Conservation (phyloP, 495 filamentous ascomycete species). For the Talaromyces stipitatus region DNA sequence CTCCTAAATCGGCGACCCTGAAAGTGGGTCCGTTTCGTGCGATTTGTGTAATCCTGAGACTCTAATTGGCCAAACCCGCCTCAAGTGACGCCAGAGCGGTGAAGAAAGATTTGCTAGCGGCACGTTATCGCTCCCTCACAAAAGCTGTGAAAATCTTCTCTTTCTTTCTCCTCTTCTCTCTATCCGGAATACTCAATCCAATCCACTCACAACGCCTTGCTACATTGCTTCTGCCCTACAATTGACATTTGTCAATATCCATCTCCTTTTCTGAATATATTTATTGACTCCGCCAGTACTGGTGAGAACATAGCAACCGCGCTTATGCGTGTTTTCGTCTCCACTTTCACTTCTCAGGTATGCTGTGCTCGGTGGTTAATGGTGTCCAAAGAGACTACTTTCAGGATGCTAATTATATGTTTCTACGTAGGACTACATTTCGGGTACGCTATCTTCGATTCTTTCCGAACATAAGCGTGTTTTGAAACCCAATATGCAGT, state of each 20-base stretch:
- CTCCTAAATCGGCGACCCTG: background rate
- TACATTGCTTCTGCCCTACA: constrained; percentile 19
- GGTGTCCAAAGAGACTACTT: too few species aligned
- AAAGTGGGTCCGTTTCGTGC: background rate
- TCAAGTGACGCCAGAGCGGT: constrained; percentile 2
- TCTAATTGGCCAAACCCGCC: background rate
- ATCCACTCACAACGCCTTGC: constrained; percentile 2
- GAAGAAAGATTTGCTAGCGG: background rate
- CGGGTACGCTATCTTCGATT: constrained; percentile 47
- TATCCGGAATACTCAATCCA: background rate
- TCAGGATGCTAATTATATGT: constrained; percentile 12
- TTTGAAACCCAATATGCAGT: constrained; percentile 5
- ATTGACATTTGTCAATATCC: background rate
- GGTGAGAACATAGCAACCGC: constrained; percentile 41
- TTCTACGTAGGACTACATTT: constrained; percentile 76
- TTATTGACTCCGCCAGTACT: constrained; percentile 20
- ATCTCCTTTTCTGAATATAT: constrained; percentile 8
- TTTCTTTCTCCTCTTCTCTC: constrained; percentile 10
- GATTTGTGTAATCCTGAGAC: background rate
- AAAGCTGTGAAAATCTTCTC: background rate
- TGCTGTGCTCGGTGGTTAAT: constrained; percentile 18
- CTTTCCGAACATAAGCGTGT: constrained; percentile 5
- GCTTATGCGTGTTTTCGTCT: constrained; percentile 92
- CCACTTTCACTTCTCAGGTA: constrained; percentile 97
- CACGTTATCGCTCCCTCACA: background rate